Evolutionary conservation across 306 rosid species (phyloP), one percentile per base, ranked within the genome.

Genomic region (Ziziphus jujuba): DNA sequence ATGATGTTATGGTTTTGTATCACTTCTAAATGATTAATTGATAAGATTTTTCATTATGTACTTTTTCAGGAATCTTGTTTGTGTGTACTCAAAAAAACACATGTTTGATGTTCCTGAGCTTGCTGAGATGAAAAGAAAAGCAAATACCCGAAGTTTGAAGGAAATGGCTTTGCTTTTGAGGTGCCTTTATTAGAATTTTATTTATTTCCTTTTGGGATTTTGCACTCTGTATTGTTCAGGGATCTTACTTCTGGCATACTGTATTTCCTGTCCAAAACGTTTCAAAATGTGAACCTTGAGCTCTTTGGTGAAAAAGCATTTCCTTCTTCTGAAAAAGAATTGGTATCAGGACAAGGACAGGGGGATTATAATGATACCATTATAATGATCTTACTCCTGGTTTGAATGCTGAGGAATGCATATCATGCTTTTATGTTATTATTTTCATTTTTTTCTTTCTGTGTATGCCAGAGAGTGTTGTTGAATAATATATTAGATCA

Each of bases 61-160:
- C 52, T 9, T 67, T 73, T 44, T 11, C 67, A 95, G 99, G 91
- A 95, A 95, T 77, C 92, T 95, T 68, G 84, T 95, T n/a, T 95
- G 99, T 69, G 96, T 95, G 66, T 95, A 95, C 87, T 95, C 99
- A 1, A 95, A 90, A 78, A 95, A 95, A 76, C 99, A 95, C 88
- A 84, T 95, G 99, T 47, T 43, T 43, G 99, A 95, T 88, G 80
- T 59, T 79, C 99, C 99, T 2, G 87, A 77, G 77, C 95, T 87
- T 66, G 56, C 80, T 70, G 99, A 95, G 70, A 85, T 76, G 87
- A 95, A 95, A 91, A 85, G 92, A 72, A 88, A 67, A 75, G 89
- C 97, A 59, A 91, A 95, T 74, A 87, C 90, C 6, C 79, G 95
- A 81, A 87, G 97, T 67, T 75, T 95, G 76, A 95, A 95, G 88